Base-by-base conservation (phyloP, 768 basidiomycete genomes). In the Tubosaeta sp. region DNA sequence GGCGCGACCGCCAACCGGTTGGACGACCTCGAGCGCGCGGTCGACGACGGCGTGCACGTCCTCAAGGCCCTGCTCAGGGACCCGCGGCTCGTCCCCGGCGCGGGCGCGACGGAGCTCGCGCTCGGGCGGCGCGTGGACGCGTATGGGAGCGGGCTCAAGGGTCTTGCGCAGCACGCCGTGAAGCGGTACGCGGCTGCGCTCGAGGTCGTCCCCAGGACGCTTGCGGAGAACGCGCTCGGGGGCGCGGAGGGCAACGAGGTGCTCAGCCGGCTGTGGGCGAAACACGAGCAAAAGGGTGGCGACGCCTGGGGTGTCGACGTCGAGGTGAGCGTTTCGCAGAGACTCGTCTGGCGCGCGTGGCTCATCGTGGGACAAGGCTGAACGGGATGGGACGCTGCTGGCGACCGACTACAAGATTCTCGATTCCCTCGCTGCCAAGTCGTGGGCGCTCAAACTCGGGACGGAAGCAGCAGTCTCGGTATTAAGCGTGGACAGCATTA, bases 11-110 rank as follows among this genome's bases (percentile, higher is more conserved):
- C 89, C 45, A 97, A 97, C 72, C 85, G 85, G 58, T 72, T 98
- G 44, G 97, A 99, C 65, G 97, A 98, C 68, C 81, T 99, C 32
- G 95, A 99, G 70, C 82, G 97, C 26, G 94, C 95, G 27, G 78
- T 99, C 43, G 97, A 98, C 66, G 95, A 98, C 62, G 97, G 95
- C 26, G 93, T 95, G 57, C 94, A 91, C 71, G 95, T 95, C 39
- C 88, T 99, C 73, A 94, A 97, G 71, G 80, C 88, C 27, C 69
- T 99, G 57, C 71, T 99, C 63, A 94, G 95, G 67, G 95, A 99
- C 62, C 77, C 85, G 26, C 75, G 95, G 43, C 75, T 97, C 53
- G 89, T 98, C 2, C 87, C 97, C 7, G 97, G 97, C 4, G 97
- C 94, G 7, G 97, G 95, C 11, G 91, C 97, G 2, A 83, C 87